Base-by-base conservation (phyloP, 352 stramenopile species). In the Globisporangium sylvaticum region DNA sequence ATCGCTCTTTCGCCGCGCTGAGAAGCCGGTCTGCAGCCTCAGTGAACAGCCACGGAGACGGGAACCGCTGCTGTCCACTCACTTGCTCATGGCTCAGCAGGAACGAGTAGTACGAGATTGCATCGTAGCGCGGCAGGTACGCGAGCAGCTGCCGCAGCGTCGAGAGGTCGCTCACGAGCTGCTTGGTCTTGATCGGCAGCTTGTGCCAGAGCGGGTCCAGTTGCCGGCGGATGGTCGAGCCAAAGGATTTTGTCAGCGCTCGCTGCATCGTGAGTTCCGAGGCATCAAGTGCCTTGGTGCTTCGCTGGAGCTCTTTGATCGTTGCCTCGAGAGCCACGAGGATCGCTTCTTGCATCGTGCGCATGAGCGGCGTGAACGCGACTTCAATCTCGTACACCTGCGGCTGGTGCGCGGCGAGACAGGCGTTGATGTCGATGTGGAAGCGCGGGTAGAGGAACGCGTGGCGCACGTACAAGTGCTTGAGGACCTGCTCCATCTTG, bases 171-270 rank as follows among this genome's bases (percentile, higher is more conserved):
- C 72, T 74, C n/a, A 97, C 88, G 9, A 97, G 81, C 80, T 99
- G 96, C 67, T 98, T 99, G 0, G 92, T 98, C 69, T 97, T 92
- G 32, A 84, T 73, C 29, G 82, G 73, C 1, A 99, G 74, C 62
- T 95, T 95, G 75, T 99, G 97, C 97, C 97, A 99, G 61, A 99
- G 84, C n/a, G 95, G 89, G 66, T 98, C 96, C 46, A 99, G 83
- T 80, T 99, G 96, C 37, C 89, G 71, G 57, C 90, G 87, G 70
- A 93, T 87, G 20, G 69, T 78, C 22, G 12, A 75, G 31, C 68
- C 74, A 34, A 91, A 93, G 1, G 78, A 86, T 52, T 96, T 95
- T 39, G 94, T 89, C 32, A 99, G 83, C 61, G 92, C 96, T 39
- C 96, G 96, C 64, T 99, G 92, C 66, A 99, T 93, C 0, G 89